Conservation (phyloP, 2,329 filamentous ascomycete species). For the Diaporthe sp. region DNA sequence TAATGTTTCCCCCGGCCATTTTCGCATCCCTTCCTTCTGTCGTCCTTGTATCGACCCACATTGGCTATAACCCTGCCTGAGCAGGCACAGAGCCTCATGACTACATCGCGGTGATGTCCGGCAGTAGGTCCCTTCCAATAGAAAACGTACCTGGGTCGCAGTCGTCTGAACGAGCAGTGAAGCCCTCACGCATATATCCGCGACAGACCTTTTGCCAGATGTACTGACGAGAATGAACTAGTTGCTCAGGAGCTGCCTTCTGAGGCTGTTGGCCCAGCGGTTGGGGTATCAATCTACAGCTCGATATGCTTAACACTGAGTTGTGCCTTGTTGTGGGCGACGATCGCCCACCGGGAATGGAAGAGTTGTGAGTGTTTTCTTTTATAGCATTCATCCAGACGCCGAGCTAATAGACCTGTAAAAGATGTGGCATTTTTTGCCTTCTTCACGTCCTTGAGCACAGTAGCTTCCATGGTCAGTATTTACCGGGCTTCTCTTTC, state of each 20-base stretch:
- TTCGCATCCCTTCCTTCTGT: not conserved
- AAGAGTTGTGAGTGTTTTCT: slow-evolving; percentile 55
- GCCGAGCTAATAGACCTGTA: slow-evolving; percentile 31
- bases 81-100: slow-evolving; percentile 30
- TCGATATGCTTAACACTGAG: slow-evolving; percentile 37
- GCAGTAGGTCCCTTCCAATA: not conserved
- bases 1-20: not conserved
- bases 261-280: slow-evolving; percentile 36
- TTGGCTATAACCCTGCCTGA: slow-evolving; percentile 12
- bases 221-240: not conserved
- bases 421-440: slow-evolving; percentile 58
- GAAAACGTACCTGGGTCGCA: not conserved
- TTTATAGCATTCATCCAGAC: not conserved
- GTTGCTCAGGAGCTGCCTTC: slow-evolving; percentile 37
- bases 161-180: not conserved
- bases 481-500: too few species aligned
- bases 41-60: slow-evolving; percentile 17
- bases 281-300: slow-evolving; percentile 39
- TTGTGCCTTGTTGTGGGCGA: slow-evolving; percentile 36
- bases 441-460: slow-evolving; percentile 54
- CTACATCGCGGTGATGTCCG: slow-evolving; percentile 36
- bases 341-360: slow-evolving; percentile 48
- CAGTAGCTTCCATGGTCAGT: slow-evolving; percentile 53
- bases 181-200: not conserved
- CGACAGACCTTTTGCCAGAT: not conserved